These are phyloP conservation scores for Wickerhamomyces alni DNA, from an alignment of 805 yeast species.

Conservation along the genomic window DNA sequence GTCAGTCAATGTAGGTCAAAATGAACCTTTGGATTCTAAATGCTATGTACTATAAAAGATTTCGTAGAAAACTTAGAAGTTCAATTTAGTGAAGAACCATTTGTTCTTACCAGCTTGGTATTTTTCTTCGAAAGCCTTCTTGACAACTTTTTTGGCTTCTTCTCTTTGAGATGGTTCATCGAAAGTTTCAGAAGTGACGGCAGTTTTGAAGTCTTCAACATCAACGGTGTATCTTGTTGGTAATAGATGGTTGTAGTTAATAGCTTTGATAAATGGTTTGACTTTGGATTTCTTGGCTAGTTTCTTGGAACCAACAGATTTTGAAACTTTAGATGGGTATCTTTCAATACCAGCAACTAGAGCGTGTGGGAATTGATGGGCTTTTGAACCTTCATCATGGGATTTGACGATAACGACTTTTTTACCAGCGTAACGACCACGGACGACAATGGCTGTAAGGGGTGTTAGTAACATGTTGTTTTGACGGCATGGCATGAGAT, in stretches of 20 bases:
- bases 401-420: constrained; percentile 98
- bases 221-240: constrained; percentile 99
- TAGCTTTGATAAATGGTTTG: constrained; percentile 98
- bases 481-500: too few relatives aligned
- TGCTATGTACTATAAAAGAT: background rate
- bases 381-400: constrained; percentile 97
- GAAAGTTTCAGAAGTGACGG: constrained; percentile 88
- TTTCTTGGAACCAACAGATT: constrained; percentile 92
- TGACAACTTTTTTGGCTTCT: constrained; percentile 98
- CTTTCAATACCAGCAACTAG: constrained; percentile 99
- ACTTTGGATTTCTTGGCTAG: constrained; percentile 95
- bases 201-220: constrained; percentile 90
- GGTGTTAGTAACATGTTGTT: constrained; percentile 9
- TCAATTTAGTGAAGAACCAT: constrained; percentile 99
- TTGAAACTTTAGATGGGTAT: constrained; percentile 95
- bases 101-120: constrained; percentile 99
- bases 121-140: constrained; percentile 98
- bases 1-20: too few relatives aligned
- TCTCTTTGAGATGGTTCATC: constrained; percentile 97
- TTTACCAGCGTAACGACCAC: constrained; percentile 99
- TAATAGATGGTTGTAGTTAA: constrained; percentile 99
- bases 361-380: constrained; percentile 99
- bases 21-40: background rate
- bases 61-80: constrained; percentile 56
- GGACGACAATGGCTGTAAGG: constrained; percentile 77